Evolutionary conservation across 2,329 filamentous ascomycete species (phyloP), one percentile per base, ranked within the genome.

Genomic region (Sphaerulina populicola): DNA sequence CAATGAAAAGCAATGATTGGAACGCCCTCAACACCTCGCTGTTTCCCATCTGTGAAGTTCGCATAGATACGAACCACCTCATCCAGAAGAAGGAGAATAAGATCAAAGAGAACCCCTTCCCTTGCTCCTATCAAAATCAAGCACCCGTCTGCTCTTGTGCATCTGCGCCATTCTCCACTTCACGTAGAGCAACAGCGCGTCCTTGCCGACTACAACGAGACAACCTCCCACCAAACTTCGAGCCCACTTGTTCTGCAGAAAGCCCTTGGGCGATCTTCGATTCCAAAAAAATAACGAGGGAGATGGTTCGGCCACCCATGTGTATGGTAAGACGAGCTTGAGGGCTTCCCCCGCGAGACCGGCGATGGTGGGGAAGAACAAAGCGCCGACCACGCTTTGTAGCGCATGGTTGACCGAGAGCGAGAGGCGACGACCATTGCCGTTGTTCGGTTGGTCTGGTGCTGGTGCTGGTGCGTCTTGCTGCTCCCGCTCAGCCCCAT

Each of bases 221-320:
- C 88, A 93, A 0, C 93, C 93, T 1, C 93, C 93, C 1, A 93
- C 77, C 2, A 98, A 74, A 62, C 87, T 96, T 50, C 93, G 77
- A 1, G 89, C 93, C 88, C 93, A 97, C 52, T 83, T 81, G 60
- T 86, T 80, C 64, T 93, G 86, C 30, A 98, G 68, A 23, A 97
- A 73, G 8, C 60, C 54, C 6, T 12, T 33, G 5, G 30, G 8
- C n/a, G n/a, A n/a, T 12, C 30, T 9, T 33, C 8, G 11, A 33
- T 33, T 33, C 30, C 11, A 9, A 8, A 12, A 33, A 4, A 33
- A 4, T 9, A 9, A 12, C 27, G 52, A 35, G 15, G 30, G 27
- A 1, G 65, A 57, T 14, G 73, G 68, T 7, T 70, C 69, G 0
- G 72, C 71, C 8, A 84, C 81, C 82, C 86, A 89, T 3, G 79